Evolutionary conservation across 2,329 filamentous ascomycete species (phyloP), one percentile per base, ranked within the genome.

Genomic region (Blastomyces emzantsi): DNA sequence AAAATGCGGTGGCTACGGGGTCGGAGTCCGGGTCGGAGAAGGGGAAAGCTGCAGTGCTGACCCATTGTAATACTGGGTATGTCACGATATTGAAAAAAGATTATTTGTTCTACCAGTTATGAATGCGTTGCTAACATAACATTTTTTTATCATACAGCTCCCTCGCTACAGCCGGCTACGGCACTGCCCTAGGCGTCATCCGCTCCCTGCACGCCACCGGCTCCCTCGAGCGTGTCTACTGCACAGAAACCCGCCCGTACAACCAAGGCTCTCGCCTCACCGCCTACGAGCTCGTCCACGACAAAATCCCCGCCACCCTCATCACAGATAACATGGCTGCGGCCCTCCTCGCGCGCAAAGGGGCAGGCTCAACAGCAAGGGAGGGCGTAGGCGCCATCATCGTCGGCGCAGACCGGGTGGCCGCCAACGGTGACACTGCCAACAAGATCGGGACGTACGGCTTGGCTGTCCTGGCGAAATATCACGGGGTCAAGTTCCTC

Each of bases 401-500:
- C 39, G 94, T 99, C 0, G 94, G 94, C 36, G 94, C 94, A 2
- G 94, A 99, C 75, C 86, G 94, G 63, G 94, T 99, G 17, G 94
- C 93, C 41, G 90, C 92, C 60, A 99, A 99, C 71, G 94, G 94
- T 39, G 94, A 99, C 77, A 97, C 94, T 0, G 94, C 94, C 63
- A 99, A 99, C 80, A 99, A 99, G 80, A 95, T 99, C 66, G 94
- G 94, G 61, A 99, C 94, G 0, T 97, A 99, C 74, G 84, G 88
- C 62, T 83, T 99, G 3, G 92, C 94, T 3, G 92, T 97, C n/a
- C 82, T 96, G 39, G 94, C 94, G 28, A 87, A 84, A 68, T 82
- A 92, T 71, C 94, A 99, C 71, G 90, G 90, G 22, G 83, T 97
- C 71, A 96, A 93, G 75, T 99, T 99, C 73, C 83, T 99, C 11